Percentiles rank a stretch among this genome's conserved stretches.
These are phyloP conservation scores for Wolfiporia cocos DNA, from an alignment of 1,284 basidiomycete species.

Conservation along the genomic window DNA sequence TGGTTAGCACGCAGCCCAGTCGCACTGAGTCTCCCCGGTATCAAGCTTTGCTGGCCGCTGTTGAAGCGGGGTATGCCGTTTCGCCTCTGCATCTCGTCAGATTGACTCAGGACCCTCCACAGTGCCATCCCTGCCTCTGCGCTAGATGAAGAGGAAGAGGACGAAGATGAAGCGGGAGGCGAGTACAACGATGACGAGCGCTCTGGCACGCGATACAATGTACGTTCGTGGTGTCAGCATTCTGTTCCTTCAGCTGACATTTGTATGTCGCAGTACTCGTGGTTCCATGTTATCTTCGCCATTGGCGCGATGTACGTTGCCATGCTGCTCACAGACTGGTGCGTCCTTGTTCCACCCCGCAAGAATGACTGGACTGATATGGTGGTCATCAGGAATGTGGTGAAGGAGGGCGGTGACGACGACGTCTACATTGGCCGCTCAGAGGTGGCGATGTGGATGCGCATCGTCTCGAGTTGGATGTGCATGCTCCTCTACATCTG, in stretches of 20 bases:
- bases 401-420: constrained; percentile 42
- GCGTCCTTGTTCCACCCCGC: constrained; percentile 5
- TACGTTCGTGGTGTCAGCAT: constrained; percentile 30
- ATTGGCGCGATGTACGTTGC: constrained; percentile 98
- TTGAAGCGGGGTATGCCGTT: constrained; percentile 78
- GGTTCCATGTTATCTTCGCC: constrained; percentile 98
- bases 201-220: constrained; percentile 95
- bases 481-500: constrained; percentile 88
- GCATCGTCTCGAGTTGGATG: constrained; percentile 92
- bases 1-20: constrained; percentile 83
- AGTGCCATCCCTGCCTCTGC: constrained; percentile 93
- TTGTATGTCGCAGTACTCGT: constrained; percentile 69
- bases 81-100: constrained; percentile 1
- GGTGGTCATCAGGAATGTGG: constrained; percentile 57
- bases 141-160: constrained; percentile 78
- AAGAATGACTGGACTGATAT: constrained; percentile 1
- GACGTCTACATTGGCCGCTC: constrained; percentile 95
- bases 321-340: constrained; percentile 99
- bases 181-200: constrained; percentile 91
- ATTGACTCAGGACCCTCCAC: constrained; percentile 1
- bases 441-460: constrained; percentile 99
- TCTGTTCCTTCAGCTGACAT: not conserved
- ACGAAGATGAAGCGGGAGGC: constrained; percentile 62
- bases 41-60: constrained; percentile 92
- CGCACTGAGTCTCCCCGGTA: constrained; percentile 87